These are phyloP conservation scores for Sequoia sempervirens DNA, from an alignment of 75 land plant species.

Conservation along the genomic window DNA sequence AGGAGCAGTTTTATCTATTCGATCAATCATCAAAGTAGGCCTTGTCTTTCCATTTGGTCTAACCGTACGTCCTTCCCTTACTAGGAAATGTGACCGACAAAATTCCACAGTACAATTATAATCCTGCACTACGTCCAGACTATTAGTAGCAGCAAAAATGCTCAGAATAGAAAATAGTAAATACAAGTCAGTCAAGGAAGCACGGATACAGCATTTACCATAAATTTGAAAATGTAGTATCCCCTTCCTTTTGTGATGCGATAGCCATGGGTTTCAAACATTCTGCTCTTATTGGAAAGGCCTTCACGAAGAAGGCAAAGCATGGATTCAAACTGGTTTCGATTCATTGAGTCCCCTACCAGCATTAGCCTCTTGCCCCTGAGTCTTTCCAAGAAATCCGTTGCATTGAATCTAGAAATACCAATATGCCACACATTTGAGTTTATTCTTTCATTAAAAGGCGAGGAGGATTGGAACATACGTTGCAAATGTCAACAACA, in stretches of 20 bases:
- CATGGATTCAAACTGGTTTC: conserved; percentile 88
- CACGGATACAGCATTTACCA: conserved; percentile 24
- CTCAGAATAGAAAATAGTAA: background rate
- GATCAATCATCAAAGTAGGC: conserved; percentile 64
- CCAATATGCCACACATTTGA: background rate
- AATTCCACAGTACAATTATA: conserved; percentile 68
- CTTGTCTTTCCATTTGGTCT: conserved; percentile 50
- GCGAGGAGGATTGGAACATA: background rate
- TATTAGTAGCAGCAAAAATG: background rate
- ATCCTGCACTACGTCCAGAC: conserved; percentile 39
- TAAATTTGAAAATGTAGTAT: conserved; percentile 56
- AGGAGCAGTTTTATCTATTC: conserved; percentile 43
- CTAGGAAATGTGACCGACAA: conserved; percentile 77
- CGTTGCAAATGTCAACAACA: background rate
- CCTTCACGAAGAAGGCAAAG: conserved; percentile 70
- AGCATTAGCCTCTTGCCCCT: conserved; percentile 71
- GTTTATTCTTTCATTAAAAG: background rate
- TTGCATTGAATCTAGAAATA: conserved; percentile 70
- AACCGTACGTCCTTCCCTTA: conserved; percentile 50
- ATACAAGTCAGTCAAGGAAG: background rate
- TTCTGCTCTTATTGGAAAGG: conserved; percentile 53
- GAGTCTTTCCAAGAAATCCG: conserved; percentile 60
- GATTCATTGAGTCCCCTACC: conserved; percentile 77
- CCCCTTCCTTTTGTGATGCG: conserved; percentile 79
- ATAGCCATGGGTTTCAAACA: conserved; percentile 68